Base-by-base conservation (phyloP, 2,329 filamentous ascomycete species). In the Apiospora hydei region DNA sequence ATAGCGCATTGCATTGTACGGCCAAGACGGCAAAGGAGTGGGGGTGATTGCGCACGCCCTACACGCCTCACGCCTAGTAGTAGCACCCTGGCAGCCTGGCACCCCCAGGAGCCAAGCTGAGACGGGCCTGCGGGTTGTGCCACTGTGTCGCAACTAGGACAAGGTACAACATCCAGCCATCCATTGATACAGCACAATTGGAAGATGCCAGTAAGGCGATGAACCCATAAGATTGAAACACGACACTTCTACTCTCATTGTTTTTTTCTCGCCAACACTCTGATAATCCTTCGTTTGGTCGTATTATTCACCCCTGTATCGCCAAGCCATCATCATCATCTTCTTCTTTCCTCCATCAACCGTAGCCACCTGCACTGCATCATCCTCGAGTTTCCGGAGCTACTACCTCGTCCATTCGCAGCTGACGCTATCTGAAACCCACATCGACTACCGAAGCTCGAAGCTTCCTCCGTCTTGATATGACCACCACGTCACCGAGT, bases 401-500 rank as follows among this genome's bases (percentile, higher is more conserved):
- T 64, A 64, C 34, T 24, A 41, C 57, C 30, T 11, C 34, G 30
- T n/a, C 18, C 57, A 18, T 64, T 24, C 11, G 34, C 34, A 64
- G 34, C 57, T 64, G 87, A 86, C 73, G 77, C 78, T 72, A 43
- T 46, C 26, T 24, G 24, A 57, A 57, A 30, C 51, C 51, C 26
- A 26, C 51, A 57, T 34, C 51, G 26, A 18, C 11, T 43, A 61
- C 38, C 64, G 38, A 43, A 53, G 51, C 70, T 44, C 41, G 26
- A 68, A 71, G 67, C 69, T 71, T 57, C 69, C 46, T 69, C 69
- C 41, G 30, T 34, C 64, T 80, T 88, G 80, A 78, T 78, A 81
- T 87, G 81, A 87, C 86, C 85, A 83, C 80, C 78, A 75, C 75
- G 76, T 77, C 78, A 73, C 74, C 71, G 76, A 74, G 72, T 74